A percentile compares a stretch with the other conserved stretches of the same genome.
These are phyloP conservation scores for Hymenoscyphus fructigenus DNA, from an alignment of 2,329 filamentous ascomycete species.

Conservation along the genomic window DNA sequence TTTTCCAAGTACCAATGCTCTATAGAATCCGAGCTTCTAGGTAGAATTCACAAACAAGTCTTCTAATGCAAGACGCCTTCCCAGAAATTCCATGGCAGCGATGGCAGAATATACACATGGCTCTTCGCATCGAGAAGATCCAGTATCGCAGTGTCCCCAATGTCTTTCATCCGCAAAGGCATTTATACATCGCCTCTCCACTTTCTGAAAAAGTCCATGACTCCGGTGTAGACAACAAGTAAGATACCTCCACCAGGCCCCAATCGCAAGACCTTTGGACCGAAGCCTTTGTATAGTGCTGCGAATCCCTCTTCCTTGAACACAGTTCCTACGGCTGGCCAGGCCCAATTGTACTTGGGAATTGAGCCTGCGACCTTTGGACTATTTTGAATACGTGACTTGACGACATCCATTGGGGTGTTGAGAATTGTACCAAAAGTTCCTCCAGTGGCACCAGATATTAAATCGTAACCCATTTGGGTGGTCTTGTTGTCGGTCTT, in stretches of 20 bases:
- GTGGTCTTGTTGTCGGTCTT: conserved; percentile 74
- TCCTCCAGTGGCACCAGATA: conserved; percentile 84
- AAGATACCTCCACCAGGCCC: conserved; percentile 67
- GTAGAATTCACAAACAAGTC: neutral
- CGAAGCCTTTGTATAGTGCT: conserved; percentile 95
- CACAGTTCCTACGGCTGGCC: conserved; percentile 80
- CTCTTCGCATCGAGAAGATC: neutral
- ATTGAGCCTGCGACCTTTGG: conserved; percentile 75
- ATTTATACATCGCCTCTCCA: conserved; percentile 38
- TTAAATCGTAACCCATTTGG: conserved; percentile 83
- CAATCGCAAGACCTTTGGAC: conserved; percentile 85
- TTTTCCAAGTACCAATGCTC: neutral
- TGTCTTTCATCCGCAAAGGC: neutral
- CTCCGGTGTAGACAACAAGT: conserved; percentile 81
- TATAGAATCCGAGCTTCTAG: neutral
- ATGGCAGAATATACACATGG: conserved; percentile 8
- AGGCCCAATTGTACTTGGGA: conserved; percentile 99
- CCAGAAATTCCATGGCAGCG: neutral
- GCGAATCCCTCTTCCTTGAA: conserved; percentile 89
- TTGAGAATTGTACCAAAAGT: conserved; percentile 90
- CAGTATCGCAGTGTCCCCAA: neutral
- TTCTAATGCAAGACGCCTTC: neutral
- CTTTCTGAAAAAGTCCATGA: conserved; percentile 89
- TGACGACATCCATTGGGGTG: conserved; percentile 96
- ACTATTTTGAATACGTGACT: conserved; percentile 95